These are phyloP conservation scores for Crucihimalaya himalaica DNA, from an alignment of 345 rosid species.

Conservation along the genomic window DNA sequence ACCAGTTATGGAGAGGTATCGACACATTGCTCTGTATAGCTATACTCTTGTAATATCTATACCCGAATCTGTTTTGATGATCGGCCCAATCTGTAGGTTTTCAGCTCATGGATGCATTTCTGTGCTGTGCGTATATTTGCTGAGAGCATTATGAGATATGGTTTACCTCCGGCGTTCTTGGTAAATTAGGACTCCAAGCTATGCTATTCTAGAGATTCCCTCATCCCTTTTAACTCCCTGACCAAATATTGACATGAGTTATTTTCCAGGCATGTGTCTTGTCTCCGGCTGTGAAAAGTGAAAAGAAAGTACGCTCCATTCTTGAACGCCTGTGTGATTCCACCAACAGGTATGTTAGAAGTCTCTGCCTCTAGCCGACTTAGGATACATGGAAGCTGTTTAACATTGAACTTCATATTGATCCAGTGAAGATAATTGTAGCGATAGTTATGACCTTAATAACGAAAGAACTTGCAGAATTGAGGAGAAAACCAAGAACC, in stretches of 20 bases:
- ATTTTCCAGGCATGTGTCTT: conserved; percentile 80
- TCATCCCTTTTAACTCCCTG: conserved; percentile 5
- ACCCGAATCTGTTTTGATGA: background rate
- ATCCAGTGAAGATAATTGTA: background rate
- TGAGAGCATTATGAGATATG: conserved; percentile 98
- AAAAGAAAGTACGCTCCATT: conserved; percentile 92
- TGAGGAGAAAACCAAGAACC: conserved; percentile 2
- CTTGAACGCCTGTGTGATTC: conserved; percentile 78
- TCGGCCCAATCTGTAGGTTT: conserved; percentile 62
- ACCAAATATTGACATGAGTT: conserved; percentile 22
- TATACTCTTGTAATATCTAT: background rate
- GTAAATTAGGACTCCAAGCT: conserved; percentile 49
- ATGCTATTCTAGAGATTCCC: background rate
- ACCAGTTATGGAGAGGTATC: conserved; percentile 95
- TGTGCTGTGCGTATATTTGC: conserved; percentile 95
- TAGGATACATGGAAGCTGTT: conserved; percentile 14
- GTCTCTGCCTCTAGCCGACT: background rate
- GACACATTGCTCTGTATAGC: background rate
- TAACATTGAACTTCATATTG: background rate
- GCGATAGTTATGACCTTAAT: conserved; percentile 7
- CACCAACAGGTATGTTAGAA: conserved; percentile 69
- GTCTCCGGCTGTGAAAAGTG: conserved; percentile 75
- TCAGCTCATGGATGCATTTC: conserved; percentile 99
- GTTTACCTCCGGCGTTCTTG: conserved; percentile 95
- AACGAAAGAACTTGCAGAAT: background rate